These are phyloP conservation scores for Eurotiales sp. DNA, from an alignment of 2,329 filamentous ascomycete genomes.

Conservation along the genomic window DNA sequence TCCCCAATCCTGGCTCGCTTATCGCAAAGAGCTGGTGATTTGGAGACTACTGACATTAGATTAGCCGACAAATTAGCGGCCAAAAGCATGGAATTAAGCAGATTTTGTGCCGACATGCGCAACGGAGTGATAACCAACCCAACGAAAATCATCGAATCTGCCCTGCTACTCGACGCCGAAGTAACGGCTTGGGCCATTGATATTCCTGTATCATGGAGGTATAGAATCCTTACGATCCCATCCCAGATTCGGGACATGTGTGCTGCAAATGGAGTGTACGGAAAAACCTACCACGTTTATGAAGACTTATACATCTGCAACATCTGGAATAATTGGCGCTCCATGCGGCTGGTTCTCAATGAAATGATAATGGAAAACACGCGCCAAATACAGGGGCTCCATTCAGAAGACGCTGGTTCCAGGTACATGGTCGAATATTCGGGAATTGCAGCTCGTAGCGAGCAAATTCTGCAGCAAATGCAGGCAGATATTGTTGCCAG, in stretches of 20 bases:
- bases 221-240: conserved; percentile 8
- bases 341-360: conserved; percentile 12
- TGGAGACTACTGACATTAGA: neutral
- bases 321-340: conserved; percentile 16
- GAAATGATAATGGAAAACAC: conserved; percentile 11
- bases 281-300: conserved; percentile 14
- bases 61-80: neutral
- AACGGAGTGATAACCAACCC: neutral
- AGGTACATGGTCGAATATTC: neutral
- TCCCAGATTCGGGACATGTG: neutral
- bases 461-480: conserved; percentile 2
- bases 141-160: conserved; percentile 6
- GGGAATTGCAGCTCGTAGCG: conserved; percentile 4
- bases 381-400: neutral
- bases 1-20: neutral
- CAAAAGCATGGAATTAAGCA: neutral
- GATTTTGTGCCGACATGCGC: neutral
- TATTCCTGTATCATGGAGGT: conserved; percentile 9
- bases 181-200: conserved; percentile 9
- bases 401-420: neutral
- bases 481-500: conserved; percentile 16
- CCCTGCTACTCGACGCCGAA: conserved; percentile 11
- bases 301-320: conserved; percentile 7
- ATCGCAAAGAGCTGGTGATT: neutral
- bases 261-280: conserved; percentile 6